Percentiles rank a stretch among this genome's conserved stretches.
phyloP scores from a whole-genome alignment of 345 rosid genomes.

The Tarenaya hassleriana region DNA sequence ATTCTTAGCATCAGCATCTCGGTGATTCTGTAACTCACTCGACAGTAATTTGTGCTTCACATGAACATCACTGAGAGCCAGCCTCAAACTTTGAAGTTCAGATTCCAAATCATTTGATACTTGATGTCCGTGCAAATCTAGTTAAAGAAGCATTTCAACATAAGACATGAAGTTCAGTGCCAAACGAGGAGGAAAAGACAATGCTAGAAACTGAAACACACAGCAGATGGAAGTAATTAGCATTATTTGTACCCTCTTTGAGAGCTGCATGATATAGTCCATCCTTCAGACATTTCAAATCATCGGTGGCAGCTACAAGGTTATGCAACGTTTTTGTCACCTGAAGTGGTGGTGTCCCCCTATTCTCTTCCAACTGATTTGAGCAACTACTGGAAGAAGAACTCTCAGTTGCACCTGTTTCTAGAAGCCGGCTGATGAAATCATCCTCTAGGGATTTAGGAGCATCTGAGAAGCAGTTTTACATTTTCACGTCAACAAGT shows the following conservation, averaged over 20 bases:
- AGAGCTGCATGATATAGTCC: conserved; percentile 43
- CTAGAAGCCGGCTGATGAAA: conserved; percentile 62
- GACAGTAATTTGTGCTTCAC: conserved; percentile 58
- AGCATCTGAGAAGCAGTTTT: conserved; percentile 41
- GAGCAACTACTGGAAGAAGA: conserved; percentile 44
- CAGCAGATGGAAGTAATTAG: conserved; percentile 30
- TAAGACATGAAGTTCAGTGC: conserved; percentile 21
- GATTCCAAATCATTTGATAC: conserved; percentile 40
- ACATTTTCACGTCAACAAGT: conserved; percentile 25
- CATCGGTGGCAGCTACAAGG: conserved; percentile 47
- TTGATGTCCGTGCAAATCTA: conserved; percentile 49
- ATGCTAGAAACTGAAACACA: conserved; percentile 4
- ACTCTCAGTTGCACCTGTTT: conserved; percentile 89
- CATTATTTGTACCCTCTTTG: conserved; percentile 43
- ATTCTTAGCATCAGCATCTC: conserved; percentile 58
- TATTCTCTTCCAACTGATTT: conserved; percentile 38
- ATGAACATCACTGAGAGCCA: conserved; percentile 54
- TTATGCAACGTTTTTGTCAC: conserved; percentile 40
- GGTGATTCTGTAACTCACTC: conserved; percentile 50
- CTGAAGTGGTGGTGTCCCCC: conserved; percentile 35
- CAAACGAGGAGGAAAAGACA: conserved; percentile 13
- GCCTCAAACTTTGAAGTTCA: conserved; percentile 62
- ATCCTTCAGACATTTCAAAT: conserved; percentile 58
- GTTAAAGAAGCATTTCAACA: conserved; percentile 24
- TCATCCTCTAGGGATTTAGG: conserved; percentile 41